phyloP scores from a whole-genome alignment of 2,329 filamentous ascomycete species.

The Trichoderma pleuroti region DNA sequence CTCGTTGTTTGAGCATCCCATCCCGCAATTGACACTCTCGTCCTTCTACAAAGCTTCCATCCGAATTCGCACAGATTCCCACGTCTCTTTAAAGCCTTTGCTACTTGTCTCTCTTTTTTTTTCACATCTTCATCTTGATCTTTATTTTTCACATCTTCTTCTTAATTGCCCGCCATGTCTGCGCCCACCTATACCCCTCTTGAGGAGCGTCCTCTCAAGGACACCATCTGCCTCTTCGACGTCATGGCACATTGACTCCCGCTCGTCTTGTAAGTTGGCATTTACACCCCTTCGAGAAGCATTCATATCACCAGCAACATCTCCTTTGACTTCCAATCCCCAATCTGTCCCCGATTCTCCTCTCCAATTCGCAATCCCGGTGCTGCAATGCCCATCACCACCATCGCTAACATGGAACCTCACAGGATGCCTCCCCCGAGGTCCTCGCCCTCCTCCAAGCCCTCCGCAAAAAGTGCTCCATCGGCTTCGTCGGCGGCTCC shows the following conservation, averaged over 20 bases:
- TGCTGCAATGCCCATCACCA: background rate
- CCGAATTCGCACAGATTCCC: background rate
- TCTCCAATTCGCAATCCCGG: background rate
- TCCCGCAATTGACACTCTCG: background rate
- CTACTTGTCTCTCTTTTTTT: background rate
- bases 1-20: background rate
- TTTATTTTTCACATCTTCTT: too few relatives aligned
- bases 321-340: background rate
- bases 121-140: too few relatives aligned
- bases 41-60: background rate
- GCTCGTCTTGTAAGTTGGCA: slow-evolving; percentile 63
- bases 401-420: background rate
- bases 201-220: slow-evolving; percentile 78
- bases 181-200: slow-evolving; percentile 64
- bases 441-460: slow-evolving; percentile 76
- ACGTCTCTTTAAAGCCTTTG: background rate
- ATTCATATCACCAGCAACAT: background rate
- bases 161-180: slow-evolving; percentile 38
- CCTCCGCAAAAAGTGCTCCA: slow-evolving; percentile 82
- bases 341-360: background rate
- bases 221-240: slow-evolving; percentile 94
- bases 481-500: slow-evolving; percentile 90
- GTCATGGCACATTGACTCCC: slow-evolving; percentile 86
- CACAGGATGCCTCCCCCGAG: slow-evolving; percentile 67
- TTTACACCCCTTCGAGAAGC: background rate